A percentile compares a stretch with the other conserved stretches of the same genome.
Evolutionary conservation across 192 early-diverging fungal genomes (phyloP).

Genomic region (Podila clonocystis): DNA sequence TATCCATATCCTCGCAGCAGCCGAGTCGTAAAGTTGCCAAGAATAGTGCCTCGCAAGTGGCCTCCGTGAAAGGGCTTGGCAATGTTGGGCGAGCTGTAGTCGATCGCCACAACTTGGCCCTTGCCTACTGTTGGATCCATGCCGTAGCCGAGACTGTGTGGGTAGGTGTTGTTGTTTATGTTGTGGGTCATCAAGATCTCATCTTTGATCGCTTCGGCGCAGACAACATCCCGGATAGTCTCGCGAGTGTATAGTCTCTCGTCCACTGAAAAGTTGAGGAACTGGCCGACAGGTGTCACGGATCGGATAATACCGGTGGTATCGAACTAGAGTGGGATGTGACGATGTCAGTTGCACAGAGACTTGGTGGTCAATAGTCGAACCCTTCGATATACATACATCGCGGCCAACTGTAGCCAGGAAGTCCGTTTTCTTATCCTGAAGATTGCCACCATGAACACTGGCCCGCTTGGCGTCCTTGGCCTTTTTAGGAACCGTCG

Average conservation of each 20-base stretch:
- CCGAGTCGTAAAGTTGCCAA: constrained; percentile 89
- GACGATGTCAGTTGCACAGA: too few relatives aligned
- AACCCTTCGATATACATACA: too few relatives aligned
- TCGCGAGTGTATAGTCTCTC: constrained; percentile 56
- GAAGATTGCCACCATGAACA: too few relatives aligned
- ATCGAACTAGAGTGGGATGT: too few relatives aligned
- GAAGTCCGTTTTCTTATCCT: too few relatives aligned
- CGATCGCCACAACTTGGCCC: constrained; percentile 81
- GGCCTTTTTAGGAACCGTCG: not conserved
- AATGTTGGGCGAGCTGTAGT: constrained; percentile 96
- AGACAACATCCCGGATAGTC: constrained; percentile 62
- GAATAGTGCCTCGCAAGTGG: constrained; percentile 95
- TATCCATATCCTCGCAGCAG: constrained; percentile 85
- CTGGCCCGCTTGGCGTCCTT: not conserved
- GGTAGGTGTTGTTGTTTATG: not conserved
- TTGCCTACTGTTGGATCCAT: constrained; percentile 59
- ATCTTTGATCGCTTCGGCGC: constrained; percentile 11
- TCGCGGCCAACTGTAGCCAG: too few relatives aligned
- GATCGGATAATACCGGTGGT: constrained; percentile 50
- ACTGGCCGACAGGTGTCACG: constrained; percentile 64
- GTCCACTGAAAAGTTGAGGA: constrained; percentile 74
- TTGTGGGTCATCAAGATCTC: not conserved
- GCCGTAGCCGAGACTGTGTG: constrained; percentile 59
- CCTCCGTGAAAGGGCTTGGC: constrained; percentile 98
- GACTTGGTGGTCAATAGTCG: too few relatives aligned